Evolutionary conservation across 768 basidiomycete species (phyloP).

Genomic region (Boletellus ananas): DNA sequence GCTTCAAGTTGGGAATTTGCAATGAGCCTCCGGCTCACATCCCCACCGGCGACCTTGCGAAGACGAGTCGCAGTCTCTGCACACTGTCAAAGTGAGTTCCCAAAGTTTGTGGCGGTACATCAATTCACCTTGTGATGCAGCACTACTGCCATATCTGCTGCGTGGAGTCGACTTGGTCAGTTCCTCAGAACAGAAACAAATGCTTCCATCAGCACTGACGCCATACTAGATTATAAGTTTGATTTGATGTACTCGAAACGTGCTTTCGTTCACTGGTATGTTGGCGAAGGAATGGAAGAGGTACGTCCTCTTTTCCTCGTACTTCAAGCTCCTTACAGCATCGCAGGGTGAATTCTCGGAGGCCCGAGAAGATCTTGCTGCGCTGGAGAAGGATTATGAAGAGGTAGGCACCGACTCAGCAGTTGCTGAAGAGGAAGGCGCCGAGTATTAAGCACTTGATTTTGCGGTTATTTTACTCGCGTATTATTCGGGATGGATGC

Average conservation of each 20-base stretch:
- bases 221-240: slow-evolving; percentile 82
- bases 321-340: slow-evolving; percentile 6
- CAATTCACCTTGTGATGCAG: slow-evolving; percentile 33
- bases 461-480: neutral
- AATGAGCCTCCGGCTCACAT: slow-evolving; percentile 92
- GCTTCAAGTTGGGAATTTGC: slow-evolving; percentile 98
- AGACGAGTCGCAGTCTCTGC: slow-evolving; percentile 90
- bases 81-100: slow-evolving; percentile 83
- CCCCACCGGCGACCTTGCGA: slow-evolving; percentile 93
- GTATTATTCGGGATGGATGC: slow-evolving; percentile 3
- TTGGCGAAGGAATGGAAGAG: slow-evolving; percentile 99
- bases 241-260: slow-evolving; percentile 97
- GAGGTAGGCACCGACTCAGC: slow-evolving; percentile 81
- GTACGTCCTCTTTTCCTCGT: slow-evolving; percentile 26
- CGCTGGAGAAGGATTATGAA: slow-evolving; percentile 93
- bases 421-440: slow-evolving; percentile 61
- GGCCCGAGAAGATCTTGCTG: slow-evolving; percentile 96
- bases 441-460: slow-evolving; percentile 42
- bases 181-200: neutral
- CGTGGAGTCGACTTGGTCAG: slow-evolving; percentile 84
- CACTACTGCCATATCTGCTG: slow-evolving; percentile 90
- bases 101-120: neutral
- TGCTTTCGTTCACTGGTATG: slow-evolving; percentile 92
- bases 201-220: slow-evolving; percentile 5
- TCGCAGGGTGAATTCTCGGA: slow-evolving; percentile 93